A percentile compares a stretch with the other conserved stretches of the same genome.
phyloP scores from a whole-genome alignment of 2,329 filamentous ascomycete genomes.

The Colletotrichum coccodes region DNA sequence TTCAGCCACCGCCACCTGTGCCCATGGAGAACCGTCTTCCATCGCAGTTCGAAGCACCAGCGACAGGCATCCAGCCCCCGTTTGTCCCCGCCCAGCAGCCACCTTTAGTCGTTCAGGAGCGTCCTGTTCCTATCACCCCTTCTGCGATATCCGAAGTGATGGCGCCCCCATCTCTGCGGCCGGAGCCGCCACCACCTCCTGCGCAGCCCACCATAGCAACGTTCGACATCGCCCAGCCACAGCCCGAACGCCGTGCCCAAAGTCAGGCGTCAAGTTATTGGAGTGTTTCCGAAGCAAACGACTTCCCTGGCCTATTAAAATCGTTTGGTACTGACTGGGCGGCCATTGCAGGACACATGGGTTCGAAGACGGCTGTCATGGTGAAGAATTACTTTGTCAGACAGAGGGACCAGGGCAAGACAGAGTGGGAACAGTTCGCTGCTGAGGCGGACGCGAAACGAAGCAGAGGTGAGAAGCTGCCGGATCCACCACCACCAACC shows the following conservation, averaged over 20 bases:
- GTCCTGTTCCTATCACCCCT: slow-evolving; percentile 44
- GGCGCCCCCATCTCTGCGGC: slow-evolving; percentile 65
- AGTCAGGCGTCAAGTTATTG: slow-evolving; percentile 82
- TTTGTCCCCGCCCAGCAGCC: slow-evolving; percentile 45
- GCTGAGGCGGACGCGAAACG: slow-evolving; percentile 69
- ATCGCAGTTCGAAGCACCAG: slow-evolving; percentile 55
- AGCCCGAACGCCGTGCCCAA: slow-evolving; percentile 61
- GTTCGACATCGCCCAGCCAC: slow-evolving; percentile 59
- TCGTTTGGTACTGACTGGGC: slow-evolving; percentile 85
- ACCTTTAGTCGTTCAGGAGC: slow-evolving; percentile 42
- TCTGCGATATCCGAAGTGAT: slow-evolving; percentile 62
- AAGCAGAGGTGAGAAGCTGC: slow-evolving; percentile 65
- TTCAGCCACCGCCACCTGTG: slow-evolving; percentile 46
- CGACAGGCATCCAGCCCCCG: slow-evolving; percentile 54
- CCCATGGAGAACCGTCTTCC: slow-evolving; percentile 53
- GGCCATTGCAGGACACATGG: slow-evolving; percentile 81
- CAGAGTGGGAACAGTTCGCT: slow-evolving; percentile 69
- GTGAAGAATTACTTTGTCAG: slow-evolving; percentile 76
- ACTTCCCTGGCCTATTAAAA: slow-evolving; percentile 77
- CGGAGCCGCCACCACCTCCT: slow-evolving; percentile 61
- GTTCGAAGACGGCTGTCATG: slow-evolving; percentile 88
- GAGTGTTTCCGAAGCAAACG: slow-evolving; percentile 84
- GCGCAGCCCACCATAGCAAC: slow-evolving; percentile 59
- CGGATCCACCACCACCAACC: slow-evolving; percentile 67
- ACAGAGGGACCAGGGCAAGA: slow-evolving; percentile 68